Evolutionary conservation across 495 filamentous ascomycete species (phyloP), one percentile per base, ranked within the genome.

Genomic region (Neurospora terricola): DNA sequence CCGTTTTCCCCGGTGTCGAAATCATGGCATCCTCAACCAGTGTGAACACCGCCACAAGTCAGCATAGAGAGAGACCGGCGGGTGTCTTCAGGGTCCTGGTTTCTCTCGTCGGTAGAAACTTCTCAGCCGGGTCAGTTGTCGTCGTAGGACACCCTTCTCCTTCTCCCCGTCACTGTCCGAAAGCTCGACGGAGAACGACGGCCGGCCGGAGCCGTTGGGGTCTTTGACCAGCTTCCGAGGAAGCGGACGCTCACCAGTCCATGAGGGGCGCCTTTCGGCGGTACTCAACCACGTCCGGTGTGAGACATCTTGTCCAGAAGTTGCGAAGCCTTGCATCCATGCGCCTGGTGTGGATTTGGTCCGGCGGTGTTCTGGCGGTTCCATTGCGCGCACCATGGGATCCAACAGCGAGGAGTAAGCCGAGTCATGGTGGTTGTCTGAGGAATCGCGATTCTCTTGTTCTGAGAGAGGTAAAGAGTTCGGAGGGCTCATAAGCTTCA

Each of bases 181-280:
- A 10, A 81, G 68, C 68, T 78, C 77, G 14, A 76, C 30, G 12
- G 77, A 79, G n/a, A 74, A 77, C 11, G 75, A 77, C 7, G 77
- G 78, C 48, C 77, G 68, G 14, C 76, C 70, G 45, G 77, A 76
- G 23, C 76, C 77, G 69, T 76, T 79, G 48, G 73, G 75, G 43
- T 79, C 77, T 38, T 80, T 80, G 45, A 79, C 73, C 7, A 80
- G 76, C 71, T 80, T 80, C 62, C 79, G 74, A 1, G 78, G 45
- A 7, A 77, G 77, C 34, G 74, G 75, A 11, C 79, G 74, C 59
- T 79, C 77, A 37, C 73, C 78, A 8, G 59, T 69, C 70, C 74
- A 74, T 8, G 75, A 76, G 0, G 75, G 66, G 36, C 73, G 75
- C 34, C 43, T 71, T 39, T 78, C 74, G n/a, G 72, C 78, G 3